Percentiles rank a stretch among this genome's conserved stretches.
These are phyloP conservation scores for Primulina eburnea DNA, from an alignment of 257 asterid species.

Conservation along the genomic window DNA sequence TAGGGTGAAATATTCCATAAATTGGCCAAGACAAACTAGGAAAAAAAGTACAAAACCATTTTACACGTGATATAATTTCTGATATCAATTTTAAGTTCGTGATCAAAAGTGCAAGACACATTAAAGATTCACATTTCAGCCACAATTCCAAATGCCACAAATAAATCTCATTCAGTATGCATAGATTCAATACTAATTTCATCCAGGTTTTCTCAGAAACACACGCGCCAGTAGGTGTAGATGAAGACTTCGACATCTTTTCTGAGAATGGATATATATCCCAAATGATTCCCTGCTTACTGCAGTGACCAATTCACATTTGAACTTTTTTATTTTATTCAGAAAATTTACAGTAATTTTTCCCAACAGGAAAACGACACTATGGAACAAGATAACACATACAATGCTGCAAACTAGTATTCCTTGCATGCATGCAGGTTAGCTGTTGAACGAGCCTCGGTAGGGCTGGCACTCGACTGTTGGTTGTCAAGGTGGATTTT, in stretches of 20 bases:
- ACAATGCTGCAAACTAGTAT: too few species aligned
- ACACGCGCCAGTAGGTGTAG: constrained; percentile 48
- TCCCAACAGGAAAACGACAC: too few species aligned
- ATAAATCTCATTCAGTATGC: constrained; percentile 16
- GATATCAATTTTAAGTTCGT: background rate
- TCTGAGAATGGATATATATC: constrained; percentile 32
- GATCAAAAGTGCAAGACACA: background rate
- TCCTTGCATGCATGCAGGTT: too few species aligned
- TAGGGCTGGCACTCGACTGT: too few species aligned
- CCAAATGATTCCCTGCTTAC: constrained; percentile 35
- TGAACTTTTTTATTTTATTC: too few species aligned
- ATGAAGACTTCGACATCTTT: constrained; percentile 29
- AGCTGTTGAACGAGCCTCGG: too few species aligned
- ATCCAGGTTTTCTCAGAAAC: constrained; percentile 37
- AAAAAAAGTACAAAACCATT: background rate
- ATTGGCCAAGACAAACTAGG: too few species aligned
- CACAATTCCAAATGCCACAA: constrained; percentile 8
- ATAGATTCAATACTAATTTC: background rate
- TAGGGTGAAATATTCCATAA: too few species aligned
- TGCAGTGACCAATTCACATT: constrained; percentile 28
- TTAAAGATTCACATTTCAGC: constrained; percentile 4
- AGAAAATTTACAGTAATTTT: too few species aligned
- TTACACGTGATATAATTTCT: background rate
- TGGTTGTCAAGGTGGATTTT: too few species aligned
- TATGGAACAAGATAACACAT: too few species aligned